phyloP scores from a whole-genome alignment of 2,329 filamentous ascomycete genomes.

The Claviceps pazoutovae region DNA sequence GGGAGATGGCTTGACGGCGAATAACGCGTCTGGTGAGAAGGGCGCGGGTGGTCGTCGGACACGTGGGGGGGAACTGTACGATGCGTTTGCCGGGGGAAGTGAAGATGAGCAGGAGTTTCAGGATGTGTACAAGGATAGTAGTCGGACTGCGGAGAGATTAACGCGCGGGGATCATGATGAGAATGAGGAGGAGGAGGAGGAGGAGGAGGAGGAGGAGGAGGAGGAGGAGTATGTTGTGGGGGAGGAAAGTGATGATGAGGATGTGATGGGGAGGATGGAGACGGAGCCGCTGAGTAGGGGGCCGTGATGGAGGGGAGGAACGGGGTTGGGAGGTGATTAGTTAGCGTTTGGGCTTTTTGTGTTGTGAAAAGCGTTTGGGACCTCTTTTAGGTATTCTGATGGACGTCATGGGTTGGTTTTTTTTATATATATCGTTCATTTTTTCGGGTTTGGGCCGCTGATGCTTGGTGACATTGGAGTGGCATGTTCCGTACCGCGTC shows the following conservation, averaged over 20 bases:
- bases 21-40: conserved; percentile 23
- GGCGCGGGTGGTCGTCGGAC: conserved; percentile 32
- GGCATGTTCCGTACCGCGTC: too few relatives aligned
- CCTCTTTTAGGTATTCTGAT: too few relatives aligned
- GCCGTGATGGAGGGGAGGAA: neutral
- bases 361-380: too few relatives aligned
- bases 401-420: too few relatives aligned
- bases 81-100: conserved; percentile 85
- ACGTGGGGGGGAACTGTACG: conserved; percentile 81
- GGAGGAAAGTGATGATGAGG: conserved; percentile 29
- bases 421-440: too few relatives aligned
- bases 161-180: conserved; percentile 11
- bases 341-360: too few relatives aligned
- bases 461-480: too few relatives aligned
- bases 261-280: conserved; percentile 14
- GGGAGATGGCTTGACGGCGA: conserved; percentile 36
- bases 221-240: conserved; percentile 37
- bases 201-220: conserved; percentile 20
- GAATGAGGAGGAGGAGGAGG: conserved; percentile 7
- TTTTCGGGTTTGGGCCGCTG: too few relatives aligned
- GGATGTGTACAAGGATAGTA: conserved; percentile 23
- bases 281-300: conserved; percentile 11
- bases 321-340: neutral
- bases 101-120: conserved; percentile 44
- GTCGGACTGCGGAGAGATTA: conserved; percentile 15